These are phyloP conservation scores for Xylariales sp. DNA, from an alignment of 2,329 filamentous ascomycete genomes.

Conservation along the genomic window DNA sequence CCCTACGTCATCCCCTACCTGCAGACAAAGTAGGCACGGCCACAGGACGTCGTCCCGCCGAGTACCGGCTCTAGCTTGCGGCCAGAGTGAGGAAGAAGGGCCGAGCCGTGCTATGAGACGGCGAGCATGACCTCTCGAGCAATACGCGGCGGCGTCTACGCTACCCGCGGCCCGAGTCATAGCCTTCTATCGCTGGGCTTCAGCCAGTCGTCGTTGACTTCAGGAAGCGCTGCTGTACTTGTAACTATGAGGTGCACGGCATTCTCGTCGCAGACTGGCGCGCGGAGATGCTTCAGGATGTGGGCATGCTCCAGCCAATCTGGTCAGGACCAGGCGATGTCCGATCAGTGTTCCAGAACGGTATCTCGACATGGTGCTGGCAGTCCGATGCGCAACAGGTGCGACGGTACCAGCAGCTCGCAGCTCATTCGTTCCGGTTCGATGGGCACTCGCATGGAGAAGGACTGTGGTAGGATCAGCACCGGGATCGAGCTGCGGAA, in stretches of 20 bases:
- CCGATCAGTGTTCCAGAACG: too few relatives aligned
- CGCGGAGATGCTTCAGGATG: neutral
- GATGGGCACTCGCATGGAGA: too few relatives aligned
- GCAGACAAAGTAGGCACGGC: too few relatives aligned
- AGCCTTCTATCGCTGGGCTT: constrained; percentile 3
- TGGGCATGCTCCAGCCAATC: neutral
- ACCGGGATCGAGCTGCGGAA: too few relatives aligned
- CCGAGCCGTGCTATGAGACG: constrained; percentile 11
- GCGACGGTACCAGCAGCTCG: too few relatives aligned
- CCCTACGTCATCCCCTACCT: too few relatives aligned
- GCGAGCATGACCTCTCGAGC: constrained; percentile 17
- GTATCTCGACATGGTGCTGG: too few relatives aligned
- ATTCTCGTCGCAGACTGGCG: neutral
- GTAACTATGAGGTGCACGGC: neutral
- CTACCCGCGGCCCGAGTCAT: constrained; percentile 11
- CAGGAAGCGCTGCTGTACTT: neutral
- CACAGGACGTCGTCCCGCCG: too few relatives aligned
- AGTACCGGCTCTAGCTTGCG: too few relatives aligned
- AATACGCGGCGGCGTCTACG: constrained; percentile 14
- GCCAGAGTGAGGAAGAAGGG: neutral
- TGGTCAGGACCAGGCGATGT: neutral
- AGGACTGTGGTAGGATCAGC: too few relatives aligned
- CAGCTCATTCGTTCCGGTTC: too few relatives aligned
- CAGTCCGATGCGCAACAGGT: too few relatives aligned
- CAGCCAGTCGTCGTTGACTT: neutral